Percentiles rank a stretch among this genome's conserved stretches.
phyloP scores from a whole-genome alignment of 2,329 filamentous ascomycete species.

The Monosporascus ibericus region DNA sequence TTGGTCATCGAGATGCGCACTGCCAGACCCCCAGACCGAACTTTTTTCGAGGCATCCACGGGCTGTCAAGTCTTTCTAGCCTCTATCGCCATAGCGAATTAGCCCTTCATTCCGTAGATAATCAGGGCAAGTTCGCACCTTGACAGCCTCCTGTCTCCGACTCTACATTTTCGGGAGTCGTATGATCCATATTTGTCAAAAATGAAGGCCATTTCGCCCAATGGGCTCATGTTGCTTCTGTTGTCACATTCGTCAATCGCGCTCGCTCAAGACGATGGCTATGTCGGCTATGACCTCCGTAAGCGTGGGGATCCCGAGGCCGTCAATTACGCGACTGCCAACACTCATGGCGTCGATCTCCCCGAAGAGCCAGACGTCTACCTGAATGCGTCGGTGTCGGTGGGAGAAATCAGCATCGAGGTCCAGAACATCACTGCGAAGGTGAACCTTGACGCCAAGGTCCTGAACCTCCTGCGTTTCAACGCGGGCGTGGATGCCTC shows the following conservation, averaged over 20 bases:
- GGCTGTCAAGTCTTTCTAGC: neutral
- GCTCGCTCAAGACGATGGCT: conserved; percentile 35
- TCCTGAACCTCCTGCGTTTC: conserved; percentile 52
- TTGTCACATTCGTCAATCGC: conserved; percentile 15
- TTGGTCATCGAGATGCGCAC: no score
- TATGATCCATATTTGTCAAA: conserved; percentile 4
- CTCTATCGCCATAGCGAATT: neutral
- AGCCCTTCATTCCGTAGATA: neutral
- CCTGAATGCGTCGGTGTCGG: conserved; percentile 51
- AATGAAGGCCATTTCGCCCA: conserved; percentile 17
- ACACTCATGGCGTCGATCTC: conserved; percentile 39
- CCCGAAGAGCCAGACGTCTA: conserved; percentile 50
- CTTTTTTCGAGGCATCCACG: neutral
- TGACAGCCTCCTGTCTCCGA: conserved; percentile 12
- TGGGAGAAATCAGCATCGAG: conserved; percentile 52
- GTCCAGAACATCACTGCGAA: conserved; percentile 56
- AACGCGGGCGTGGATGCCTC: conserved; percentile 54
- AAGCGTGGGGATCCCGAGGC: conserved; percentile 44
- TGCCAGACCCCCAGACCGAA: neutral
- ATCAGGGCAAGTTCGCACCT: neutral
- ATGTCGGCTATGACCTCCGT: conserved; percentile 49
- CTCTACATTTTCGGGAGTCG: conserved; percentile 18
- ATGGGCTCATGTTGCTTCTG: conserved; percentile 22
- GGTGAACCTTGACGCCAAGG: conserved; percentile 53
- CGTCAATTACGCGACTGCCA: conserved; percentile 46